Conservation (phyloP, 164 flowering plant genomes). For the Stephania japonica region DNA sequence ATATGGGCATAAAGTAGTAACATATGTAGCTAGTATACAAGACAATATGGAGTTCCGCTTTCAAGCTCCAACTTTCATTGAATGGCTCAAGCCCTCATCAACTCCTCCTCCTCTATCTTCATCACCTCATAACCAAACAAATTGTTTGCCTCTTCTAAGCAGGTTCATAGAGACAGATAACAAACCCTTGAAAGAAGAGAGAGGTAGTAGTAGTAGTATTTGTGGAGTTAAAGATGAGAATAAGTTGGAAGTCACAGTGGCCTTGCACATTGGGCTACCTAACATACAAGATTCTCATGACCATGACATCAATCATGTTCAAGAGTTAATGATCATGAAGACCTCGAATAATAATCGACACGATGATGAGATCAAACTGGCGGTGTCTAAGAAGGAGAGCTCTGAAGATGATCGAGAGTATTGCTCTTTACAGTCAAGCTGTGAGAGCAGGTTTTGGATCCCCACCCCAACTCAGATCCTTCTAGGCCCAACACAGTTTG, state of each 20-base stretch:
- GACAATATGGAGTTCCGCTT: constrained; percentile 24
- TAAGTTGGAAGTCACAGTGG: constrained; percentile 42
- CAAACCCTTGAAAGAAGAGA: constrained; percentile 32
- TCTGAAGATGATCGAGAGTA: constrained; percentile 12
- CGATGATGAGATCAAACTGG: constrained; percentile 10
- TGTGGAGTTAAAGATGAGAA: constrained; percentile 27
- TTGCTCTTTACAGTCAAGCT: constrained; percentile 14
- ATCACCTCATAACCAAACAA: constrained; percentile 11
- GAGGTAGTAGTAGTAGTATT: not conserved
- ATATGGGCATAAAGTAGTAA: constrained; percentile 38
- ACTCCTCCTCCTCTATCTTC: constrained; percentile 17
- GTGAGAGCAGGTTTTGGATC: constrained; percentile 71
- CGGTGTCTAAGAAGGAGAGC: constrained; percentile 19
- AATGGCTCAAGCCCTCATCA: constrained; percentile 67
- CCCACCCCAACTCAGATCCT: constrained; percentile 89
- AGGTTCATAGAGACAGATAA: constrained; percentile 32
- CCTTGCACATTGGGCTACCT: constrained; percentile 75
- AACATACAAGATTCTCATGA: constrained; percentile 19
- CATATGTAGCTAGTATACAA: constrained; percentile 18
- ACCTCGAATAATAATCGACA: not conserved
- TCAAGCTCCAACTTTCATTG: constrained; percentile 56
- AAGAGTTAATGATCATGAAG: constrained; percentile 12
- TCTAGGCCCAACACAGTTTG: constrained; percentile 79
- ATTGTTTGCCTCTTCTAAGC: constrained; percentile 60
- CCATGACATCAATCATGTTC: not conserved